These are phyloP conservation scores for Thermoascus crustaceus DNA, from an alignment of 2,329 filamentous ascomycete species.

Conservation along the genomic window DNA sequence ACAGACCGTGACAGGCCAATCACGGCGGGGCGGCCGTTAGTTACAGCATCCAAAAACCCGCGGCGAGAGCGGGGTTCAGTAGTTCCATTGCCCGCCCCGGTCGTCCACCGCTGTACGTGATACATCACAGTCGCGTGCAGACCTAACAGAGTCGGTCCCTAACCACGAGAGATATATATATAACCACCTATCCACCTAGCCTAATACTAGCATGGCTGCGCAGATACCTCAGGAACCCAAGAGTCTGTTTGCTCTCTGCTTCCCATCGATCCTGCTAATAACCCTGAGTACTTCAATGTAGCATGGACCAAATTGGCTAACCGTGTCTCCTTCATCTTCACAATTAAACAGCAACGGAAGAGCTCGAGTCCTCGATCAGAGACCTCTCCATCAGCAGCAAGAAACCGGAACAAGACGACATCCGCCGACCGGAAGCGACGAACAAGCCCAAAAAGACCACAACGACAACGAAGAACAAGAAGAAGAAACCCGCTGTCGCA, in stretches of 20 bases:
- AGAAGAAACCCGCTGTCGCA: slow-evolving; percentile 39
- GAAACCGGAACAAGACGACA: slow-evolving; percentile 20
- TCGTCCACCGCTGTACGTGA: too few species aligned
- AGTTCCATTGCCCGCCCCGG: too few species aligned
- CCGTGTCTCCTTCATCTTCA: slow-evolving; percentile 13
- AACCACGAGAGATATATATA: too few species aligned
- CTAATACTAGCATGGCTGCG: slow-evolving; percentile 8
- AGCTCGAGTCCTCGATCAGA: slow-evolving; percentile 12
- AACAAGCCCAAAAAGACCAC: slow-evolving; percentile 14
- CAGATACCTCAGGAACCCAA: slow-evolving; percentile 9
- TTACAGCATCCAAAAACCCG: background rate
- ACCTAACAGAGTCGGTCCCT: too few species aligned
- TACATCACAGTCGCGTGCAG: too few species aligned
- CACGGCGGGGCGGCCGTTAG: background rate
- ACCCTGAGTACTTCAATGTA: too few species aligned
- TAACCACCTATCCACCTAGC: too few species aligned
- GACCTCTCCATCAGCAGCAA: slow-evolving; percentile 19
- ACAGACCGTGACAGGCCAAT: too few species aligned
- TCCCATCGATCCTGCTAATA: too few species aligned
- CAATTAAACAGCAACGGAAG: slow-evolving; percentile 17
- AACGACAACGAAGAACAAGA: slow-evolving; percentile 20
- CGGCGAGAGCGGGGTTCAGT: too few species aligned
- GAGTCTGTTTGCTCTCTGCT: slow-evolving; percentile 13
- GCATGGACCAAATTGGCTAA: too few species aligned
- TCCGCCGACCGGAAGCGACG: slow-evolving; percentile 18